These are phyloP conservation scores for Trichophyton schoenleinii DNA, from an alignment of 2,329 filamentous ascomycete genomes.

Conservation along the genomic window DNA sequence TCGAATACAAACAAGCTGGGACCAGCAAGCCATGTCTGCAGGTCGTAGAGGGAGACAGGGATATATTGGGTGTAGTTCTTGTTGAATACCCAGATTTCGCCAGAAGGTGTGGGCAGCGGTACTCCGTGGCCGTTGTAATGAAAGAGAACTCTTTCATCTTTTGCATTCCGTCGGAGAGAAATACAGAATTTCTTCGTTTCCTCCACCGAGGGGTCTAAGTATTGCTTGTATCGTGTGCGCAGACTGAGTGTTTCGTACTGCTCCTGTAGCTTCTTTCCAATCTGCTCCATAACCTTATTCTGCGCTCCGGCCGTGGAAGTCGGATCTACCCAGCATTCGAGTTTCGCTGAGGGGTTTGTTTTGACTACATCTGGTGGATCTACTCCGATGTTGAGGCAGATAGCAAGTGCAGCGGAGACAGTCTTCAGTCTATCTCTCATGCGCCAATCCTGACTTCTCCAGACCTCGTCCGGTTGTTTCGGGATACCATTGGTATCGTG, in stretches of 20 bases:
- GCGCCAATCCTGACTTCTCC: constrained; percentile 77
- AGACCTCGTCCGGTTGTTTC: constrained; percentile 43
- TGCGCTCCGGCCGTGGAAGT: constrained; percentile 61
- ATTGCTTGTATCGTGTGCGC: constrained; percentile 93
- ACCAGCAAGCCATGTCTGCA: constrained; percentile 90
- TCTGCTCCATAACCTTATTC: constrained; percentile 77
- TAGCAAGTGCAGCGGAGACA: constrained; percentile 82
- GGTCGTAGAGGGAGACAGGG: constrained; percentile 83
- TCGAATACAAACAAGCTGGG: constrained; percentile 97
- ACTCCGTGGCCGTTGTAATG: constrained; percentile 99
- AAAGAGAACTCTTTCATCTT: constrained; percentile 90
- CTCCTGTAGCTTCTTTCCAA: constrained; percentile 87
- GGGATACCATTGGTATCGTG: constrained; percentile 90
- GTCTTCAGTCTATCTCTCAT: constrained; percentile 96
- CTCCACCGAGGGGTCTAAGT: constrained; percentile 89
- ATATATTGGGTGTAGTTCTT: constrained; percentile 99
- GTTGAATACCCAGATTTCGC: constrained; percentile 99
- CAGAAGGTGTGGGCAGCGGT: constrained; percentile 84
- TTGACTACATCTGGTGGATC: constrained; percentile 95
- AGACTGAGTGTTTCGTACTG: constrained; percentile 95
- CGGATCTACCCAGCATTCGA: constrained; percentile 96
- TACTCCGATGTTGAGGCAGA: constrained; percentile 94
- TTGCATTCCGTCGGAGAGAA: constrained; percentile 78
- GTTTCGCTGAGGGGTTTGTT: constrained; percentile 80
- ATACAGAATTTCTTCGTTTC: constrained; percentile 95